These are phyloP conservation scores for Vitis rupestris DNA, from an alignment of 164 flowering plant genomes.

Conservation along the genomic window DNA sequence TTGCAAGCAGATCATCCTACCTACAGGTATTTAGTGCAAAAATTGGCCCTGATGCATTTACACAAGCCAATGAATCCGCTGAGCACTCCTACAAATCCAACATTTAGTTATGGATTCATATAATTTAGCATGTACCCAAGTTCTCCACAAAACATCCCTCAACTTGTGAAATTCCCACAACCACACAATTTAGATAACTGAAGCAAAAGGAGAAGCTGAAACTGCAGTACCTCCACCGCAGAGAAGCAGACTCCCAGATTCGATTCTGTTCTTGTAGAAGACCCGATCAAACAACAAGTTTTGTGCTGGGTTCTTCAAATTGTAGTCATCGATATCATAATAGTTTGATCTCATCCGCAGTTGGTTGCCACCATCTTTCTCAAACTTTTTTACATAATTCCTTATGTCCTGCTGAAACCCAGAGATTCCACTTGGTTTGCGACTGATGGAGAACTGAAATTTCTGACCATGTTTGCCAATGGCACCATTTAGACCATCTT, in stretches of 20 bases:
- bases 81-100: too few relatives aligned
- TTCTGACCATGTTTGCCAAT: constrained; percentile 11
- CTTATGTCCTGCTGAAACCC: constrained; percentile 30
- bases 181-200: constrained; percentile 14
- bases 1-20: too few relatives aligned
- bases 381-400: constrained; percentile 41
- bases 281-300: constrained; percentile 54
- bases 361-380: constrained; percentile 19
- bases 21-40: too few relatives aligned
- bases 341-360: constrained; percentile 12
- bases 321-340: constrained; percentile 37
- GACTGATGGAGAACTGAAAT: constrained; percentile 35
- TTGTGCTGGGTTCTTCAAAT: constrained; percentile 23
- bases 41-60: too few relatives aligned
- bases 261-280: constrained; percentile 42
- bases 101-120: too few relatives aligned
- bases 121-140: too few relatives aligned
- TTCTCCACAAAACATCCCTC: too few relatives aligned
- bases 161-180: too few relatives aligned
- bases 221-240: constrained; percentile 37
- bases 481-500: constrained; percentile 4
- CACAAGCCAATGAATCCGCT: too few relatives aligned
- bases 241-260: constrained; percentile 60
- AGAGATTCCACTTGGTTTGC: constrained; percentile 17
- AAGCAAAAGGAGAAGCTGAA: constrained; percentile 23